Base-by-base conservation (phyloP, 1,284 basidiomycete species). In the Coniferiporia weirii region DNA sequence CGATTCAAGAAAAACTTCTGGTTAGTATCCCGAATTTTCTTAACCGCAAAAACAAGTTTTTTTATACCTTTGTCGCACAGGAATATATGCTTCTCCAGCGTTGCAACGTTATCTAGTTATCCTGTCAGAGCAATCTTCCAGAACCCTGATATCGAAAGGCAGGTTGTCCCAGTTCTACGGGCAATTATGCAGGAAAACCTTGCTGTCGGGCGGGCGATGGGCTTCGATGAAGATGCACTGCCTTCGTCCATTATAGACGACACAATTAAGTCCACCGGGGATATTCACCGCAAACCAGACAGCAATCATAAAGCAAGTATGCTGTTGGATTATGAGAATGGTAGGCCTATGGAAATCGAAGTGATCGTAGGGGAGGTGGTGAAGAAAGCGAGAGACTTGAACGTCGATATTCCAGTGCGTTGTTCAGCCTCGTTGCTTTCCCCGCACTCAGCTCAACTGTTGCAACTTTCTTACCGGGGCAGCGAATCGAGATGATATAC, bases 1-100 rank as follows among this genome's bases (percentile, higher is more conserved):
- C 86, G 86, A 67, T 87, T 81, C 64, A 64, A 70, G 1, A 87
- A 87, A 72, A 87, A 86, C 66, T 76, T 85, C 52, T 85, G 81
- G 69, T 69, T 52, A 48, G 64, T 34, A 46, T 19, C 40, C 19
- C 52, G n/a, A 34, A 36, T 35, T 20, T 50, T 36, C 20, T 20
- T 32, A 17, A n/a, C 17, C 3, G 15, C 13, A 19, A 4, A 46
- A 9, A 46, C 13, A 46, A 19, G 44, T 20, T 12, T 20, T 46
- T 20, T 27, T 27, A 32, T 27, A 48, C 35, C 20, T 15, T 22
- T 34, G 1, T 40, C 22, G 17, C 22, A 52, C 20, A 69, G 67
- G 83, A 87, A 86, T 64, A 72, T 83, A 47, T 75, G 74, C 0
- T 79, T 85, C 65, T 78, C 82, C 3, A 77, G 79, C 1, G 73